phyloP scores from a whole-genome alignment of 495 filamentous ascomycete species.

The Annulohypoxylon bovei region DNA sequence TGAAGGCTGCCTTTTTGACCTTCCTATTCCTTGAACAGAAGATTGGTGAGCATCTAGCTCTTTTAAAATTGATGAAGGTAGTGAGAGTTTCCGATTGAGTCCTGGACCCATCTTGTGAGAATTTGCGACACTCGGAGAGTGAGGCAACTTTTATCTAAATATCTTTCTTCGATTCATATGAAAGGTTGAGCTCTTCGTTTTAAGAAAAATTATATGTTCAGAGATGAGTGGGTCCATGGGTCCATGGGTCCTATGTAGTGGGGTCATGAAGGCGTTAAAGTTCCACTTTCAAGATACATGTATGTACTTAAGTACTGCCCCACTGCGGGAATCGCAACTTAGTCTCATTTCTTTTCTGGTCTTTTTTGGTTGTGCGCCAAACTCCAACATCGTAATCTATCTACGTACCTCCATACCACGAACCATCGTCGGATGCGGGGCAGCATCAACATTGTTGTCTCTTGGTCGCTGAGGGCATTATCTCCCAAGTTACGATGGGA shows the following conservation, averaged over 20 bases:
- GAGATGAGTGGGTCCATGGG: neutral
- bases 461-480: neutral
- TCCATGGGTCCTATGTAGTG: too few relatives aligned
- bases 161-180: too few relatives aligned
- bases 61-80: constrained; percentile 41
- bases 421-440: constrained; percentile 20
- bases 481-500: constrained; percentile 25
- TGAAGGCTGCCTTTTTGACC: constrained; percentile 41
- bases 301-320: neutral
- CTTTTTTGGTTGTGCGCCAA: constrained; percentile 3
- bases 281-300: neutral
- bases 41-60: constrained; percentile 43
- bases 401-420: too few relatives aligned
- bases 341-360: neutral
- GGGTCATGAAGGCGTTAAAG: neutral
- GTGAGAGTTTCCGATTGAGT: constrained; percentile 35
- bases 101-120: constrained; percentile 27
- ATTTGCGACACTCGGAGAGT: neutral
- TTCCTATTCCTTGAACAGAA: constrained; percentile 22
- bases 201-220: neutral
- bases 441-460: neutral
- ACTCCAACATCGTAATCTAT: constrained; percentile 12
- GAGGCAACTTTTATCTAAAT: too few relatives aligned
- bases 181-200: neutral
- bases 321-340: neutral